These are phyloP conservation scores for Coemansia umbellata DNA, from an alignment of 192 early-diverging fungal genomes.

Conservation along the genomic window DNA sequence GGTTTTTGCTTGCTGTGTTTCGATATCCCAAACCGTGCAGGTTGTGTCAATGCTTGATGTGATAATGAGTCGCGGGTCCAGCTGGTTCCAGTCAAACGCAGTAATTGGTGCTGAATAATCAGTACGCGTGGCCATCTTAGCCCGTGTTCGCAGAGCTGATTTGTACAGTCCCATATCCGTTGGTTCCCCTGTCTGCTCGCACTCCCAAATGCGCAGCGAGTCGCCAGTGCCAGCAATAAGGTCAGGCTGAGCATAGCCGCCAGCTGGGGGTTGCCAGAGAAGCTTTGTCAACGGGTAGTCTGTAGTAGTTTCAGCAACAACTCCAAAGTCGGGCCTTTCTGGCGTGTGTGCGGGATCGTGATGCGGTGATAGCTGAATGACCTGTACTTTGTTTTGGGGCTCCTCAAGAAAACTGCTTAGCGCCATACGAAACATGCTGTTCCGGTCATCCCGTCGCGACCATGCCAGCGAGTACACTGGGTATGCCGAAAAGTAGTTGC, in stretches of 20 bases:
- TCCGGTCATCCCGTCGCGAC: conserved; percentile 55
- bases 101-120: conserved; percentile 90
- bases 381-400: conserved; percentile 57
- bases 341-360: conserved; percentile 39
- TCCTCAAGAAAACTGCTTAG: conserved; percentile 78
- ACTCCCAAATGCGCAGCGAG: conserved; percentile 85
- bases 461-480: conserved; percentile 88
- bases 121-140: conserved; percentile 53
- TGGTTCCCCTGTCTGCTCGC: conserved; percentile 54
- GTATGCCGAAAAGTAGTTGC: conserved; percentile 78
- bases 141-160: conserved; percentile 27
- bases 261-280: conserved; percentile 75
- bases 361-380: conserved; percentile 46
- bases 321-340: conserved; percentile 63
- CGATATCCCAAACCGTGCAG: conserved; percentile 99
- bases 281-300: conserved; percentile 91
- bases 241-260: conserved; percentile 51
- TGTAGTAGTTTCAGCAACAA: conserved; percentile 71
- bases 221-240: conserved; percentile 88
- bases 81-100: conserved; percentile 96
- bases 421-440: conserved; percentile 70
- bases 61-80: conserved; percentile 78
- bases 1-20: conserved; percentile 94
- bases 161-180: conserved; percentile 31
- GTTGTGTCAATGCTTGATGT: conserved; percentile 97